Evolutionary conservation across 108 stramenopile genomes (phyloP).

Genomic region (Seminavis robusta): DNA sequence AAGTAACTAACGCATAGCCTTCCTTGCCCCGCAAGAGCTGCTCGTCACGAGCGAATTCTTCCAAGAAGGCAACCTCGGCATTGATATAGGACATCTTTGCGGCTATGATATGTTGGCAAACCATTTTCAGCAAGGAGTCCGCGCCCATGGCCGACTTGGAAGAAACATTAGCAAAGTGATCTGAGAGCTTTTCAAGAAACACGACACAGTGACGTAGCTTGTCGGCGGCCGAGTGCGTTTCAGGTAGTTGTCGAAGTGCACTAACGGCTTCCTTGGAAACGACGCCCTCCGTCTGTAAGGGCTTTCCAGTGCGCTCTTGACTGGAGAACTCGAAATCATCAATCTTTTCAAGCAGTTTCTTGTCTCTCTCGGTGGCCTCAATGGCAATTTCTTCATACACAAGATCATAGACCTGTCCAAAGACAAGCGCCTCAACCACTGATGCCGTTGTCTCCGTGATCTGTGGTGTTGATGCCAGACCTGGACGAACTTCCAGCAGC

Average conservation of each 20-base stretch:
- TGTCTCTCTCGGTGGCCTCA: conserved; percentile 36
- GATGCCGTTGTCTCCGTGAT: conserved; percentile 73
- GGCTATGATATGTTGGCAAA: conserved; percentile 75
- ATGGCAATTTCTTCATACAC: conserved; percentile 52
- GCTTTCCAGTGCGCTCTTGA: not conserved
- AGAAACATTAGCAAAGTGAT: conserved; percentile 38
- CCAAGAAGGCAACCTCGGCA: conserved; percentile 80
- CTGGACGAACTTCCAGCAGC: conserved; percentile 70
- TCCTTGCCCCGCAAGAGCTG: conserved; percentile 79
- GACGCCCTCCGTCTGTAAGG: conserved; percentile 1
- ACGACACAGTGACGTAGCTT: conserved; percentile 65
- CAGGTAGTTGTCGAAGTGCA: conserved; percentile 47
- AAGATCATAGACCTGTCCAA: conserved; percentile 75
- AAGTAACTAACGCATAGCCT: conserved; percentile 82
- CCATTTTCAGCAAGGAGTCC: conserved; percentile 74
- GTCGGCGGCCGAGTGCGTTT: conserved; percentile 65
- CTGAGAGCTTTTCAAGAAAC: conserved; percentile 72
- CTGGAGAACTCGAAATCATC: conserved; percentile 21
- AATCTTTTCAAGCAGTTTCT: conserved; percentile 41
- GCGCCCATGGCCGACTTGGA: conserved; percentile 54
- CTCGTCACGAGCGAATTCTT: conserved; percentile 87
- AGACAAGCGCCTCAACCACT: conserved; percentile 75
- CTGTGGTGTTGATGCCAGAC: conserved; percentile 52
- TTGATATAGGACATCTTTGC: conserved; percentile 61
- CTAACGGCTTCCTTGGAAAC: conserved; percentile 40